phyloP scores from a whole-genome alignment of 306 rosid genomes.

The Lagenaria siceraria region DNA sequence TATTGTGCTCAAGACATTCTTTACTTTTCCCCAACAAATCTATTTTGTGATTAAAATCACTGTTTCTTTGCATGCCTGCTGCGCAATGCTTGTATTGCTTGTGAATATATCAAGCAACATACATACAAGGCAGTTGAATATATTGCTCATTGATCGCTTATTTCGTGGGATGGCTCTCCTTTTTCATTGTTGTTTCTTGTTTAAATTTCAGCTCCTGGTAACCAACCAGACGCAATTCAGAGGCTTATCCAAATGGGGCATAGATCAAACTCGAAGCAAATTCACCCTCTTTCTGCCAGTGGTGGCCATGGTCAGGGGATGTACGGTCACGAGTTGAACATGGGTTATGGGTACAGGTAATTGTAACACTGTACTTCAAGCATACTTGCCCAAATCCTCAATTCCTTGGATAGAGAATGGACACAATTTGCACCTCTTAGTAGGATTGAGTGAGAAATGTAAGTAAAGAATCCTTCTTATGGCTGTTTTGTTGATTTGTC shows the following conservation, averaged over 20 bases:
- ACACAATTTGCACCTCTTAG: conserved; percentile 13
- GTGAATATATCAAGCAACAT: background rate
- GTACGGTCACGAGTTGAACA: conserved; percentile 63
- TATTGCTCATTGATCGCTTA: background rate
- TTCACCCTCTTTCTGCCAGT: conserved; percentile 23
- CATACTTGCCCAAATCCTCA: conserved; percentile 23
- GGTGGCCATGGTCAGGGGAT: conserved; percentile 44
- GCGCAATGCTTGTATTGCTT: background rate
- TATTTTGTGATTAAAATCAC: background rate
- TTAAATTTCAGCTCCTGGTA: conserved; percentile 38
- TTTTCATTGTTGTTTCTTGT: background rate
- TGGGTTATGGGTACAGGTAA: conserved; percentile 78
- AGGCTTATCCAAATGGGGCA: conserved; percentile 82
- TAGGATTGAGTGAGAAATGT: conserved; percentile 5
- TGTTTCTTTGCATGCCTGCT: background rate
- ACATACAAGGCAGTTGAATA: background rate
- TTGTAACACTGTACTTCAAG: conserved; percentile 13
- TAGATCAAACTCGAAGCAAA: conserved; percentile 44
- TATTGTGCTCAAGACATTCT: background rate
- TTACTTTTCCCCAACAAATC: background rate
- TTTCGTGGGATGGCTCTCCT: background rate
- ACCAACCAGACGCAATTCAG: conserved; percentile 72
- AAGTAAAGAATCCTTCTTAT: conserved; percentile 4
- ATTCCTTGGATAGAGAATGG: conserved; percentile 20
- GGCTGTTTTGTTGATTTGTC: background rate